Evolutionary conservation across 169 alveolate species (phyloP).

Genomic region (Plasmodium relictum): DNA sequence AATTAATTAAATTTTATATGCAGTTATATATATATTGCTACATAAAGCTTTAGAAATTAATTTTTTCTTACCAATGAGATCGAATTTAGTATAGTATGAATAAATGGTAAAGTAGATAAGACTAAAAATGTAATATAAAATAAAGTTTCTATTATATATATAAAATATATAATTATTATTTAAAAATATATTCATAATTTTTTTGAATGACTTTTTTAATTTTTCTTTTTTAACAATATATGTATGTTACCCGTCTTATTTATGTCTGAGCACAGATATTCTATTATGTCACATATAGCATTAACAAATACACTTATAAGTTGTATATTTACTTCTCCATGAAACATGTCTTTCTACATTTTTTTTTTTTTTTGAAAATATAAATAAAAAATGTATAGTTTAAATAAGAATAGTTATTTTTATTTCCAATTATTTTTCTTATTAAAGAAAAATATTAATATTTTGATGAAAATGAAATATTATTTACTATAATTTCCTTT

Average conservation of each 20-base stretch:
- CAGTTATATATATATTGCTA: conserved; percentile 7
- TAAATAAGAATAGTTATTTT: conserved; percentile 5
- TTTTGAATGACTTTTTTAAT: background rate
- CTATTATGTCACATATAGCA: conserved; percentile 57
- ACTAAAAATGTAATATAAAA: conserved; percentile 31
- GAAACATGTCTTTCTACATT: conserved; percentile 17
- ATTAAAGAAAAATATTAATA: background rate
- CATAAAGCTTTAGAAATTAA: background rate
- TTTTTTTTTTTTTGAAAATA: background rate
- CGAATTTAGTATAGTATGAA: conserved; percentile 60
- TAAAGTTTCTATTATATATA: background rate
- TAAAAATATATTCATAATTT: background rate
- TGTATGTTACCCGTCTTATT: conserved; percentile 41
- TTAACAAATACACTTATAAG: conserved; percentile 60
- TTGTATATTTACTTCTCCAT: conserved; percentile 38
- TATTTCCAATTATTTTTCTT: background rate
- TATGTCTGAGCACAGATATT: conserved; percentile 39
- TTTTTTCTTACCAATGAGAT: conserved; percentile 51
- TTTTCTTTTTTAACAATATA: conserved; percentile 8
- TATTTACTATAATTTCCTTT: conserved; percentile 2
- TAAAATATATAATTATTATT: conserved; percentile 2
- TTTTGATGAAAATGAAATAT: background rate
- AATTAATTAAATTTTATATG: background rate
- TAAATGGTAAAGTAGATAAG: conserved; percentile 58
- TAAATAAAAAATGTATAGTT: conserved; percentile 7